Evolutionary conservation across 495 filamentous ascomycete genomes (phyloP), one percentile per base, ranked within the genome.

Genomic region (Penicillium desertorum): DNA sequence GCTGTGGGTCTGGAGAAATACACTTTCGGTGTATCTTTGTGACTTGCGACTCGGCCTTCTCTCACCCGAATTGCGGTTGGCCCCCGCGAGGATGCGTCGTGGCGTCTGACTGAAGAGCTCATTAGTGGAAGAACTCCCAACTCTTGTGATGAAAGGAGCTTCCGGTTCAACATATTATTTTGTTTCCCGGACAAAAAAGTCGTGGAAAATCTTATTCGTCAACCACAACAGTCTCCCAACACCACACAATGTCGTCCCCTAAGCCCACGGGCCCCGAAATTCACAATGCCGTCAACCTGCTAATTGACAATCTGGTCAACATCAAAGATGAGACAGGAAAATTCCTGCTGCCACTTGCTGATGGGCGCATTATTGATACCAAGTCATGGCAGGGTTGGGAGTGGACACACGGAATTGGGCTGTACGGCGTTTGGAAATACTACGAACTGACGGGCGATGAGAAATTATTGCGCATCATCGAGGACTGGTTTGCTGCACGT

Each of bases 331-430:
- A 73, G 10, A 86, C 85, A 0, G 88, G 88, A 25, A 73, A 85
- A 63, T 91, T 88, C 71, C 79, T 89, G 10, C 69, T 90, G 27
- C 80, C 71, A 17, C 77, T 91, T 19, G 67, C 76, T 8, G 87
- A 90, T 58, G 88, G 87, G 34, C 83, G 88, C 25, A 73, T 90
- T 32, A 89, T 91, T 58, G 88, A 91, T 65, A 90, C 88, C 17
- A 91, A 90, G 69, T 87, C 85, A 41, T 91, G 87, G 88, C 70
- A 81, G 41, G 85, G 83, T 59, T 91, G 87, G 87, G 88, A 91
- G 76, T 91, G 88, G 88, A 91, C 88, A 4, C 88, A 91, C 68
- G 87, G 88, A 7, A 82, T 90, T 56, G 87, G 88, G 0, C 79
- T 91, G 5, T 89, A 89, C 65, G 86, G 88, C n/a, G 79, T 91